These are phyloP conservation scores for Auriculariales sp. DNA, from an alignment of 768 basidiomycete genomes.

Conservation along the genomic window DNA sequence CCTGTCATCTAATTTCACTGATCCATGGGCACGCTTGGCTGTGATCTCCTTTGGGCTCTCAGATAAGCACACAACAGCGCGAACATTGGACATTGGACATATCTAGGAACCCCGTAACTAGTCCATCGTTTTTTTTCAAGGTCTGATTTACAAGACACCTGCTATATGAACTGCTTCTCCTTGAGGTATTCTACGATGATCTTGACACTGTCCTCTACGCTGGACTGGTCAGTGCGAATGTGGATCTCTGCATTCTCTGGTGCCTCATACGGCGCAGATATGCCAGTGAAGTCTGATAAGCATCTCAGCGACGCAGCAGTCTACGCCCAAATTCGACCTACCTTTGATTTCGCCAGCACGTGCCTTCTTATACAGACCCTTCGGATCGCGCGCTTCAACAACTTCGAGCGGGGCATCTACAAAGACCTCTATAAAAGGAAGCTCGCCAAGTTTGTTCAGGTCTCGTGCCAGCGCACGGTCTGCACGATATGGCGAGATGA, in stretches of 20 bases:
- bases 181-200: conserved; percentile 69
- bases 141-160: too few species aligned
- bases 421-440: conserved; percentile 89
- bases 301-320: background rate
- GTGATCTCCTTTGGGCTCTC: too few species aligned
- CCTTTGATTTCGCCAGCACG: conserved; percentile 93
- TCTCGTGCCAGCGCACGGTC: conserved; percentile 75
- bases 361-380: conserved; percentile 95
- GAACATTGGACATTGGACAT: too few species aligned
- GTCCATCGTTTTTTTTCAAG: too few species aligned
- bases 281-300: conserved; percentile 95
- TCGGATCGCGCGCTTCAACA: conserved; percentile 88
- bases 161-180: conserved; percentile 29
- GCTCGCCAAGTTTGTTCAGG: conserved; percentile 55
- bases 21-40: too few species aligned
- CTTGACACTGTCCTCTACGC: conserved; percentile 64
- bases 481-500: conserved; percentile 92
- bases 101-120: too few species aligned
- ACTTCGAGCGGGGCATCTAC: conserved; percentile 82
- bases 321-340: conserved; percentile 16
- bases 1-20: too few species aligned
- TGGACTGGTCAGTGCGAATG: conserved; percentile 71
- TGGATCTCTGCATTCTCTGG: conserved; percentile 80
- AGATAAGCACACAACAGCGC: too few species aligned
- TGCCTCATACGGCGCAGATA: conserved; percentile 92